phyloP scores from a whole-genome alignment of 441 rosid species.

The Gossypium gossypioides region DNA sequence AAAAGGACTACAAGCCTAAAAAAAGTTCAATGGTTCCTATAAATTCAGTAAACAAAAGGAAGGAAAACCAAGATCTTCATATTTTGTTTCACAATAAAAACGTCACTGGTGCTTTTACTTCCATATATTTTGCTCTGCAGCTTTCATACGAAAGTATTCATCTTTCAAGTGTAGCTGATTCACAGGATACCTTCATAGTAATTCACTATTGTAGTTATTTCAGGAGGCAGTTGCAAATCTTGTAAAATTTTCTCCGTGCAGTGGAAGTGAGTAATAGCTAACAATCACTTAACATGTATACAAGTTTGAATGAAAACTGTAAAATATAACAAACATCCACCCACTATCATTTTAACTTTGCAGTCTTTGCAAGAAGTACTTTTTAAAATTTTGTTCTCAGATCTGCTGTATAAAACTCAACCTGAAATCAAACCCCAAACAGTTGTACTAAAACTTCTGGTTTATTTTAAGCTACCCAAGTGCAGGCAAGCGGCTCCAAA shows the following conservation, averaged over 20 bases:
- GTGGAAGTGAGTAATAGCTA: neutral
- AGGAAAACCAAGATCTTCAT: neutral
- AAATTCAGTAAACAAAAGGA: neutral
- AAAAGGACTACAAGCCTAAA: neutral
- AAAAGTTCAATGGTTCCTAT: neutral
- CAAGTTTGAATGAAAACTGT: neutral
- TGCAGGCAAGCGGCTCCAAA: neutral
- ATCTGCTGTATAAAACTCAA: neutral
- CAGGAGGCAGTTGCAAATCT: neutral
- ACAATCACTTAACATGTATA: neutral
- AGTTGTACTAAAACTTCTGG: neutral
- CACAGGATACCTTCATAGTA: neutral
- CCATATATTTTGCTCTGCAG: too few species aligned
- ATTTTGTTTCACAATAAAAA: too few species aligned
- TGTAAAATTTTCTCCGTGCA: neutral
- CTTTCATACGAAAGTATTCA: too few species aligned
- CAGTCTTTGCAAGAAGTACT: neutral
- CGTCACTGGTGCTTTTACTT: too few species aligned
- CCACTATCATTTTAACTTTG: neutral
- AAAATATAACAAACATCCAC: neutral
- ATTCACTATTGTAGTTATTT: neutral
- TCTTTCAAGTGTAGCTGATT: neutral
- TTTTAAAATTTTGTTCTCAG: neutral
- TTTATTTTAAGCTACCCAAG: neutral
- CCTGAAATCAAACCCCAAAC: neutral